Evolutionary conservation across 495 filamentous ascomycete species (phyloP), one percentile per base, ranked within the genome.

Genomic region (Echria macrotheca): DNA sequence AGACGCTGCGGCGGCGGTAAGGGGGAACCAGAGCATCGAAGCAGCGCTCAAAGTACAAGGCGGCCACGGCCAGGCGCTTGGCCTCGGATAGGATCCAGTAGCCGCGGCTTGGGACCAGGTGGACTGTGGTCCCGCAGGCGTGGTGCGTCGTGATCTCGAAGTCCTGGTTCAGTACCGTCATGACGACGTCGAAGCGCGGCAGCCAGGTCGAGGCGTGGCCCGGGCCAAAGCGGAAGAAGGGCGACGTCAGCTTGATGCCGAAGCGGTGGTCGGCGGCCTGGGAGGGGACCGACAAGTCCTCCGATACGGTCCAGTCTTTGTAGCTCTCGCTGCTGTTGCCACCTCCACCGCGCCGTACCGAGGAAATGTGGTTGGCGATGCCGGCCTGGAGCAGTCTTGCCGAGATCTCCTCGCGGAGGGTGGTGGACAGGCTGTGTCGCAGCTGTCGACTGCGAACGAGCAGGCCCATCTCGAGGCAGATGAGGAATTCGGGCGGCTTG

Each of bases 21-120:
- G 51, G 47, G 8, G 62, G 62, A 19, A 65, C 48, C 15, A 65
- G 50, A 8, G 50, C 55, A 49, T 65, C 62, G 32, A 65, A 52
- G 52, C 57, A 60, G 45, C 48, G 47, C 58, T 65, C 62, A 21
- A 61, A 65, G 53, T 65, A 63, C 6, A 65, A 37, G 10, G 57
- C 46, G 18, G 49, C 46, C 42, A 50, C 52, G 41, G 62, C 58
- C 2, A 65, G 57, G 12, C 38, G 39, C 36, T 58, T 58, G 40
- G 49, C 48, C 11, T 61, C 50, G 23, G 18, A 5, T 12, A 61
- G 47, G 18, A 14, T 18, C 61, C 61, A 64, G 39, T 19, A 49
- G 7, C 61, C 58, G 9, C 33, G 5, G 7, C 12, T 12, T 1
- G 62, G 62, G 23, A 58, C 52, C 36, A 65, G 28, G 46, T 65